Conservation (phyloP, 2,329 filamentous ascomycete species). For the Fusarium torreyae region DNA sequence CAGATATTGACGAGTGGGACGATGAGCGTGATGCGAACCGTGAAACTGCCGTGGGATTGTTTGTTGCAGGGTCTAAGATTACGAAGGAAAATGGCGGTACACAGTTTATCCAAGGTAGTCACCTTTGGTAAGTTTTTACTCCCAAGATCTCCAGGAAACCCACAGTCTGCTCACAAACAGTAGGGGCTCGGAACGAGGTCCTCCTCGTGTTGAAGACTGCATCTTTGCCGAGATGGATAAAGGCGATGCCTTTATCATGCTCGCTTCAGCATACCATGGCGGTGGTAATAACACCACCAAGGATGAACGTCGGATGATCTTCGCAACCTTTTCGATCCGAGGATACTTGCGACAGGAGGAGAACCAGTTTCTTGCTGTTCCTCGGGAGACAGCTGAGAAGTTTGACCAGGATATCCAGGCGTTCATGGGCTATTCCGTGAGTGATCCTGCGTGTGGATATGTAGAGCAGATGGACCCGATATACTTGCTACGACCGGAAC, state of each 20-base stretch:
- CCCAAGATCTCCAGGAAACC: rapidly evolving
- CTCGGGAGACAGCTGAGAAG: conserved; percentile 10
- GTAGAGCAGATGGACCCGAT: conserved; percentile 40
- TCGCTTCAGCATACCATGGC: conserved; percentile 33
- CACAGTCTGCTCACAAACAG: neutral
- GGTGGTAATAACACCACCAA: conserved; percentile 28
- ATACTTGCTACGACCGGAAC: conserved; percentile 27
- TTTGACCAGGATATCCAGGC: conserved; percentile 25
- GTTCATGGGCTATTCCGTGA: conserved; percentile 37
- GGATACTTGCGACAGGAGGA: conserved; percentile 36
- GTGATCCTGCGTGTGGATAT: conserved; percentile 34
- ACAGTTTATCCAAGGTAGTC: conserved; percentile 33
- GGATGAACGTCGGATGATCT: conserved; percentile 26
- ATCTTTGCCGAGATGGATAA: conserved; percentile 35
- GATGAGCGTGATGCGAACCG: conserved; percentile 8
- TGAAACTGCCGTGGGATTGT: conserved; percentile 12
- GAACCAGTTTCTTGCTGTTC: conserved; percentile 31
- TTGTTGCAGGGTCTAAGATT: conserved; percentile 19
- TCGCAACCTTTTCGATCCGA: conserved; percentile 18
- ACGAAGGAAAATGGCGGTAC: conserved; percentile 30
- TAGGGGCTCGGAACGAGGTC: conserved; percentile 21
- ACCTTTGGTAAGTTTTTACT: conserved; percentile 15
- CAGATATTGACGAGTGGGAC: neutral
- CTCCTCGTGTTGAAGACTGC: conserved; percentile 19
- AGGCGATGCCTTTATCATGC: conserved; percentile 38